Evolutionary conservation across 192 early-diverging fungal species (phyloP).

Genomic region (Chytriomyces sp.): DNA sequence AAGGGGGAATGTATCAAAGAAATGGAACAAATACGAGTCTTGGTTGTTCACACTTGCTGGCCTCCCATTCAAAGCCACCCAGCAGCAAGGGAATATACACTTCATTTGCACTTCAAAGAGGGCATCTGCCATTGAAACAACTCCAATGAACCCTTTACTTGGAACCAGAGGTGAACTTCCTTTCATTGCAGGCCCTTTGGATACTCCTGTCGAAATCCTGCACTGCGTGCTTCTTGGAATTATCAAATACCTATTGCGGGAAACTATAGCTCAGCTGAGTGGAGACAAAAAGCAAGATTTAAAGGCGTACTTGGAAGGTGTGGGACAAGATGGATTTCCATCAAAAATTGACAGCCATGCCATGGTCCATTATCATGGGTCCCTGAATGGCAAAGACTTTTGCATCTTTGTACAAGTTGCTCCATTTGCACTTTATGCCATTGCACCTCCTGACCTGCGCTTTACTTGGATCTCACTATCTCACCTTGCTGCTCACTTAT

Average conservation of each 20-base stretch:
- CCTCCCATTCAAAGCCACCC: too few species aligned
- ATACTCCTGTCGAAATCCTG: slow-evolving; percentile 14
- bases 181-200: background rate
- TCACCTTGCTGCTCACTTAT: background rate
- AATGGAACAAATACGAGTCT: too few species aligned
- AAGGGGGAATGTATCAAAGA: too few species aligned
- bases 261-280: background rate
- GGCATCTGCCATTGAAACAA: too few species aligned
- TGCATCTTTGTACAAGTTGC: background rate
- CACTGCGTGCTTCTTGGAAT: slow-evolving; percentile 3
- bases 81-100: too few species aligned
- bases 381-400: slow-evolving; percentile 15
- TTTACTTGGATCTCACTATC: background rate
- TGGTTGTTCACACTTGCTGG: too few species aligned
- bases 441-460: too few species aligned
- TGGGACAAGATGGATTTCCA: background rate
- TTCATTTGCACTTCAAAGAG: too few species aligned
- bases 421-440: slow-evolving; percentile 21
- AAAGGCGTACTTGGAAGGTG: background rate
- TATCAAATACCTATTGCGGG: background rate
- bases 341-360: background rate
- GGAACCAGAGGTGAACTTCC: too few species aligned
- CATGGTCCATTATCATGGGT: slow-evolving; percentile 4
- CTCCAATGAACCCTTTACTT: too few species aligned
- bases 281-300: slow-evolving; percentile 1